phyloP scores from a whole-genome alignment of 1,139 yeast species.

The Hansenula anomala region DNA sequence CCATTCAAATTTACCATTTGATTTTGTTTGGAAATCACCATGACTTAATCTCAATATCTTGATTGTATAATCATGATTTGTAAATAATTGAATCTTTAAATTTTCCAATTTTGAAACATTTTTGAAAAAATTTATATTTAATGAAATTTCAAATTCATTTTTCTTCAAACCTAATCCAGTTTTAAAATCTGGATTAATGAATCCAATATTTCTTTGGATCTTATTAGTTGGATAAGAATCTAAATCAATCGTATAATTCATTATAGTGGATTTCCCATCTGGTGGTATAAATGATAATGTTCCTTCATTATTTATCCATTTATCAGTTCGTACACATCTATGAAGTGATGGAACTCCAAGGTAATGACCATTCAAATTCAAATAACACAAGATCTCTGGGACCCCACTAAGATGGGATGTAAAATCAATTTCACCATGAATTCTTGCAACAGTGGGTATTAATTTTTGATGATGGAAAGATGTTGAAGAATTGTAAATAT shows the following conservation, averaged over 20 bases:
- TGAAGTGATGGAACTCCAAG: slow-evolving; percentile 44
- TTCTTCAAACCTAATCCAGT: slow-evolving; percentile 55
- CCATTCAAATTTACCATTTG: slow-evolving; percentile 66
- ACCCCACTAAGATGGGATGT: slow-evolving; percentile 68
- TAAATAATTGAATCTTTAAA: slow-evolving; percentile 45
- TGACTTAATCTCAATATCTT: slow-evolving; percentile 59
- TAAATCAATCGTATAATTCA: slow-evolving; percentile 61
- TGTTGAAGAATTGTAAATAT: slow-evolving; percentile 30
- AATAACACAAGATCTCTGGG: slow-evolving; percentile 61
- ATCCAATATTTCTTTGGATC: slow-evolving; percentile 36
- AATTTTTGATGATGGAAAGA: slow-evolving; percentile 42
- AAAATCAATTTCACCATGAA: slow-evolving; percentile 61
- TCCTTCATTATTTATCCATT: slow-evolving; percentile 39
- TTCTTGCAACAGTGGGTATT: slow-evolving; percentile 29
- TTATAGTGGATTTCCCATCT: slow-evolving; percentile 67
- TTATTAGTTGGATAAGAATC: slow-evolving; percentile 23
- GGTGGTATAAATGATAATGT: slow-evolving; percentile 76
- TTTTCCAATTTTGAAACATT: slow-evolving; percentile 54
- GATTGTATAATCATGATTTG: slow-evolving; percentile 31
- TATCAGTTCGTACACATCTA: slow-evolving; percentile 35
- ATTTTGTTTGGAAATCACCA: slow-evolving; percentile 62
- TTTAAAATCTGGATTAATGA: slow-evolving; percentile 54
- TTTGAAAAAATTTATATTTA: slow-evolving; percentile 48
- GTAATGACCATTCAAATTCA: slow-evolving; percentile 40
- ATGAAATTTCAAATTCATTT: slow-evolving; percentile 73